Base-by-base conservation (phyloP, 805 yeast species). In the Yamadazyma sp. region DNA sequence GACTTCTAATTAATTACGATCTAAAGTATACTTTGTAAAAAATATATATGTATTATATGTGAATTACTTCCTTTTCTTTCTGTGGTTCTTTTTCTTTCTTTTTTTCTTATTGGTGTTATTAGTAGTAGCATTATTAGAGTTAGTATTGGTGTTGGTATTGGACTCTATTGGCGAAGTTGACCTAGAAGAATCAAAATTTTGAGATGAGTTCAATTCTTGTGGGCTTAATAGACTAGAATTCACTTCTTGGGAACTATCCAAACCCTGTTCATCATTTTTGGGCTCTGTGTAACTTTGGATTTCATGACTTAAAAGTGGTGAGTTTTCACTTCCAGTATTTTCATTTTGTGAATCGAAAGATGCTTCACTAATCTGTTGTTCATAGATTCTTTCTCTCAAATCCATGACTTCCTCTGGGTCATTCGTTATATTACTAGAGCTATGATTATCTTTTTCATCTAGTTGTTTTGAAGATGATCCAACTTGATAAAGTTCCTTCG, bases 331-430 rank as follows among this genome's bases (percentile, higher is more conserved):
- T 21, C 27, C 27, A 27, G 20, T 27, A 31, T 31, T 21, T 18
- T 16, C 23, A 31, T 24, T 23, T 24, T 25, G 15, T 24, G 16
- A 17, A 13, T 24, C 29, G n/a, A 18, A 20, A 18, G 16, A 12
- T 4, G 16, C 36, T 17, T 23, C 29, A n/a, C 25, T n/a, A 9
- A 28, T 17, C 25, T 44, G 43, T 24, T 48, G 58, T 35, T 62
- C 68, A 33, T 62, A 61, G 1, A 58, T 39, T 30, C 67, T 43
- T 42, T 58, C 56, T 29, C 62, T 40, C 35, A 57, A 46, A 33
- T 60, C 58, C 65, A 62, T 59, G 8, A 58, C 46, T 33, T 60
- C 67, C 39, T 60, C 65, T 0, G 65, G 53, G 19, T 58, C 67
- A 31, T 60, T 30, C 1, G 66, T 61, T 8, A 36, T 36, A 9